phyloP scores from a whole-genome alignment of 2,329 filamentous ascomycete genomes.

The Hypoxylon rubiginosum region DNA sequence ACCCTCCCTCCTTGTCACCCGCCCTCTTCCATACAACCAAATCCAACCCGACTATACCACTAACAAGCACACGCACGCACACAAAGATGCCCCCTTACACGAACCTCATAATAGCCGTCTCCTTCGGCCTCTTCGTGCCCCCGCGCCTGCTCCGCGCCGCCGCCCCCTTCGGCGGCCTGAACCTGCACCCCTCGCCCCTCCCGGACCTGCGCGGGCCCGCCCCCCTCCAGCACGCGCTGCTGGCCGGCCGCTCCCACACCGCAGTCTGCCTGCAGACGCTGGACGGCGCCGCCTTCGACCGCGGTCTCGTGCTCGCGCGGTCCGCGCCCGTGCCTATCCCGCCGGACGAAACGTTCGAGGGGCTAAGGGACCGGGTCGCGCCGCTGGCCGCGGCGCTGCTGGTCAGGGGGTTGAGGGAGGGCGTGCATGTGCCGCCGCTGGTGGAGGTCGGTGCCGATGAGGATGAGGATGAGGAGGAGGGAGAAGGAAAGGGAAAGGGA shows the following conservation, averaged over 20 bases:
- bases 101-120: slow-evolving; percentile 91
- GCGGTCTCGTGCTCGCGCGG: slow-evolving; percentile 77
- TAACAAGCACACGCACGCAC: slow-evolving; percentile 3
- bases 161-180: slow-evolving; percentile 87
- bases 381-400: slow-evolving; percentile 79
- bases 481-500: slow-evolving; percentile 28
- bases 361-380: slow-evolving; percentile 69
- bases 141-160: slow-evolving; percentile 75
- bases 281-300: slow-evolving; percentile 81
- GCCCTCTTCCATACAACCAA: not conserved
- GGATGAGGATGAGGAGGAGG: slow-evolving; percentile 43
- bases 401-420: slow-evolving; percentile 70
- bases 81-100: slow-evolving; percentile 69
- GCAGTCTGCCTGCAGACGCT: slow-evolving; percentile 92
- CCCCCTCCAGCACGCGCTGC: slow-evolving; percentile 86
- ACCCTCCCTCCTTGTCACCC: slow-evolving; percentile 6
- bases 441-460: slow-evolving; percentile 52
- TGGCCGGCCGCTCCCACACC: slow-evolving; percentile 70
- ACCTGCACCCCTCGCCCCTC: slow-evolving; percentile 92
- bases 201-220: slow-evolving; percentile 89
- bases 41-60: no score
- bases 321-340: slow-evolving; percentile 67
- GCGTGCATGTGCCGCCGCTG: slow-evolving; percentile 76
- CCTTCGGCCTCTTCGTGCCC: slow-evolving; percentile 92
- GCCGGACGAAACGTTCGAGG: slow-evolving; percentile 59